Percentiles rank a stretch among this genome's conserved stretches.
phyloP scores from a whole-genome alignment of 1,284 basidiomycete species.

The Sparassis latifolia region DNA sequence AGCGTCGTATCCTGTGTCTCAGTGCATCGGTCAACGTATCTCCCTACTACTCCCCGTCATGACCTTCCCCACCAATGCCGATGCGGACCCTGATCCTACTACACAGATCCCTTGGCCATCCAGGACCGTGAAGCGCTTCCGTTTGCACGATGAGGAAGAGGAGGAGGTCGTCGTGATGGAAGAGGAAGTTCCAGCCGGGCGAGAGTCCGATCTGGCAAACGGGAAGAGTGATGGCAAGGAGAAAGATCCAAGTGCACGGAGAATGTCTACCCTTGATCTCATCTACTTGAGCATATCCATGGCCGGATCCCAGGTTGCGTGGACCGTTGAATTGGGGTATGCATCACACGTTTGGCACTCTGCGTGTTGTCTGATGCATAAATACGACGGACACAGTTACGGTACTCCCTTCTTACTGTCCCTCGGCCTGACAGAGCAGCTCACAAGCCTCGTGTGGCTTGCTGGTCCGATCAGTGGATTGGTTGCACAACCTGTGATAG shows the following conservation, averaged over 20 bases:
- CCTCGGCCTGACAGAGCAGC: constrained; percentile 85
- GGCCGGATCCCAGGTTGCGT: constrained; percentile 88
- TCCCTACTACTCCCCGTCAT: constrained; percentile 14
- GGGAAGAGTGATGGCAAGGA: constrained; percentile 12
- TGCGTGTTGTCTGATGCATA: neutral
- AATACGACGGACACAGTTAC: constrained; percentile 47
- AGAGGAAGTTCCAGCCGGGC: constrained; percentile 1
- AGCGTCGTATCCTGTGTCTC: constrained; percentile 1
- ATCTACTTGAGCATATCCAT: constrained; percentile 77
- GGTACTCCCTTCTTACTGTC: constrained; percentile 90
- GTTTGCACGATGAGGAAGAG: constrained; percentile 11
- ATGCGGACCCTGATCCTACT: constrained; percentile 63
- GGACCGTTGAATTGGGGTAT: constrained; percentile 87
- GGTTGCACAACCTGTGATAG: constrained; percentile 92
- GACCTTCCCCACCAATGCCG: constrained; percentile 50
- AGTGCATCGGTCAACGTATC: too few species aligned
- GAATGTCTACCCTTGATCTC: constrained; percentile 65
- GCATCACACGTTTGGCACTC: neutral
- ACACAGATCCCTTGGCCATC: constrained; percentile 73
- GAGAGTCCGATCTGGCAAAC: constrained; percentile 6
- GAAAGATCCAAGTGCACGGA: constrained; percentile 19
- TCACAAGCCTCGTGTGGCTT: constrained; percentile 94
- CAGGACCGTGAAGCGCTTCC: constrained; percentile 26
- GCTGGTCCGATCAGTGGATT: constrained; percentile 93
- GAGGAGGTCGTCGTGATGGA: neutral